Evolutionary conservation across 768 basidiomycete species (phyloP), one percentile per base, ranked within the genome.

Genomic region (Lactarius hengduanensis): DNA sequence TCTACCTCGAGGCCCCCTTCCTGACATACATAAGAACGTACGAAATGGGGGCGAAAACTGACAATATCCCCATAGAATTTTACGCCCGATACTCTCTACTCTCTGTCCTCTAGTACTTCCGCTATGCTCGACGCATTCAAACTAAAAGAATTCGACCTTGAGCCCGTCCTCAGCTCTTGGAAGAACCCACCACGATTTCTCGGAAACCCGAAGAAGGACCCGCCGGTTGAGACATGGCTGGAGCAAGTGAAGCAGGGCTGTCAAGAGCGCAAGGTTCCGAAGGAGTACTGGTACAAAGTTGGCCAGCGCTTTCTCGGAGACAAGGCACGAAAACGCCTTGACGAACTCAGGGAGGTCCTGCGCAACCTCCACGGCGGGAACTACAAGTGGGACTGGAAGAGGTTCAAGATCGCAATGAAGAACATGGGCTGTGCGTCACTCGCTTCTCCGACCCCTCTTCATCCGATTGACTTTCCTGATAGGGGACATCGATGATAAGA

Each of bases 301-400:
- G 91, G 84, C 26, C 89, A 90, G 73, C 86, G 88, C 72, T 91
- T 84, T 74, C 84, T 92, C 82, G 88, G 86, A 1, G 82, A 82
- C 43, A 84, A 85, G 71, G 89, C 91, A n/a, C 85, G 79, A 74
- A 79, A 79, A 43, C 83, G 87, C 79, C 82, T 92, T 66, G 78
- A 82, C 38, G 89, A 91, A 71, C 77, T 92, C 65, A 90, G 90
- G 76, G 82, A 82, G 54, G 88, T 92, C 65, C 83, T 92, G 79
- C 78, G 82, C 47, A 84, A 89, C 72, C 83, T 92, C 69, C 83
- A 91, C 67, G 90, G 89, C 13, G 89, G 89, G 16, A 87, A 85
- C 71, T 92, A 92, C 72, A 80, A 84, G 59, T 92, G 91, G 91
- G 87, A 83, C 68, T 92, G 91, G 91, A 90, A 91, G 78, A 89